Evolutionary conservation across 495 filamentous ascomycete species (phyloP).

Genomic region (Neurospora pannonica): DNA sequence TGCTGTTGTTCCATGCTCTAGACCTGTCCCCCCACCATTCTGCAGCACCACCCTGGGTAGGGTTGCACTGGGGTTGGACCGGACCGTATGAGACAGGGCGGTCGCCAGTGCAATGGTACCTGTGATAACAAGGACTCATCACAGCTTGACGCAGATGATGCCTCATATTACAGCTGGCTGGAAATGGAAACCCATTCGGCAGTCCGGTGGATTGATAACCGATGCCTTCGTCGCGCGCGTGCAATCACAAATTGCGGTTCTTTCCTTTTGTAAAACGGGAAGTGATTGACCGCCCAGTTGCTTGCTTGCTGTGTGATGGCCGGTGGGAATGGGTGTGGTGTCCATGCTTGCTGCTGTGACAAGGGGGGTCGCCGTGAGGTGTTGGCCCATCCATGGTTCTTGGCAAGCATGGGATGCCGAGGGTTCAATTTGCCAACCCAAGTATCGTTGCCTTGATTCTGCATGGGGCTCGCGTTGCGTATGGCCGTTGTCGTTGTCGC

Average conservation of each 20-base stretch:
- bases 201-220: not conserved
- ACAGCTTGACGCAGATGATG: not conserved
- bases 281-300: not conserved
- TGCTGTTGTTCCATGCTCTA: not conserved
- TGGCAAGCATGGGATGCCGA: not conserved
- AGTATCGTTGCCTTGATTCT: not conserved
- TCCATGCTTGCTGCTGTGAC: not conserved
- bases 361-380: not conserved
- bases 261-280: not conserved
- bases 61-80: not conserved
- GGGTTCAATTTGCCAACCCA: not conserved
- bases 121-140: not conserved
- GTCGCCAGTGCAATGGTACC: not conserved
- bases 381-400: not conserved
- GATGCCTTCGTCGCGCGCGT: not conserved
- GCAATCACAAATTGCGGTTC: not conserved
- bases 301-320: not conserved
- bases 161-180: not conserved
- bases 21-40: not conserved
- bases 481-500: not conserved
- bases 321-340: not conserved
- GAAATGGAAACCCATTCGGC: not conserved
- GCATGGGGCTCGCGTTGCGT: not conserved
- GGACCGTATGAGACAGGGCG: not conserved
- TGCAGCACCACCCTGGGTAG: not conserved